Percentiles rank a stretch among this genome's conserved stretches.
These are phyloP conservation scores for Pseudogymnoascus pannorum DNA, from an alignment of 2,329 filamentous ascomycete species.

Conservation along the genomic window DNA sequence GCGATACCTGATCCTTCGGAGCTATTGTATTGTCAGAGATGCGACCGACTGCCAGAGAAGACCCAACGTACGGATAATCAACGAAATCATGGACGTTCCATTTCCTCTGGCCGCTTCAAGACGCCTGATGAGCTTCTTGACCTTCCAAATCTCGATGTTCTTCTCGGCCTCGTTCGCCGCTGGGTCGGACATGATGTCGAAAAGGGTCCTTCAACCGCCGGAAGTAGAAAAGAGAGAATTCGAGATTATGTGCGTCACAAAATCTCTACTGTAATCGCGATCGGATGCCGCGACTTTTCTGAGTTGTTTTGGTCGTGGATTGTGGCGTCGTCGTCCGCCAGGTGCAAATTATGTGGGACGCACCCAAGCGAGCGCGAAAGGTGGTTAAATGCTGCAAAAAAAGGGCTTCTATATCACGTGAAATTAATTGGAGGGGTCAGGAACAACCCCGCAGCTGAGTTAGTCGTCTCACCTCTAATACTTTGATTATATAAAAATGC, in stretches of 20 bases:
- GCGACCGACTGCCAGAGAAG: conserved; percentile 21
- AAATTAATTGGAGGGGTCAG: conserved; percentile 6
- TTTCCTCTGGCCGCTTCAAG: conserved; percentile 96
- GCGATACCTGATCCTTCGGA: conserved; percentile 95
- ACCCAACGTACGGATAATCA: conserved; percentile 78
- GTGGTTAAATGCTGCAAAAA: conserved; percentile 9
- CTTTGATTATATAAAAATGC: background rate
- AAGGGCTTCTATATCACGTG: conserved; percentile 5
- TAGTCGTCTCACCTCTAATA: background rate
- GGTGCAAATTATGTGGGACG: conserved; percentile 7
- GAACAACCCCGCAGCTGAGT: conserved; percentile 3
- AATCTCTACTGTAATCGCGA: conserved; percentile 4
- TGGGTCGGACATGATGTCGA: conserved; percentile 71
- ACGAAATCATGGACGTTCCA: conserved; percentile 98
- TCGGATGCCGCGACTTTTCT: conserved; percentile 5
- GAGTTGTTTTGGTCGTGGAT: conserved; percentile 7
- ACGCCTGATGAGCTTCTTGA: conserved; percentile 99
- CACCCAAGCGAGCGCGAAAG: background rate
- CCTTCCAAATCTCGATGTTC: conserved; percentile 93
- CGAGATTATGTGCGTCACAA: conserved; percentile 4
- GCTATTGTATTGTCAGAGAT: conserved; percentile 44
- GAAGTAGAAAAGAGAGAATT: background rate
- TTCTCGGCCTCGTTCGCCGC: conserved; percentile 94
- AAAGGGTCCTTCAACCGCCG: conserved; percentile 7
- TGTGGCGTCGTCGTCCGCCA: conserved; percentile 2